phyloP scores from a whole-genome alignment of 176 grass and related monocot species.

The Triticum urartu region DNA sequence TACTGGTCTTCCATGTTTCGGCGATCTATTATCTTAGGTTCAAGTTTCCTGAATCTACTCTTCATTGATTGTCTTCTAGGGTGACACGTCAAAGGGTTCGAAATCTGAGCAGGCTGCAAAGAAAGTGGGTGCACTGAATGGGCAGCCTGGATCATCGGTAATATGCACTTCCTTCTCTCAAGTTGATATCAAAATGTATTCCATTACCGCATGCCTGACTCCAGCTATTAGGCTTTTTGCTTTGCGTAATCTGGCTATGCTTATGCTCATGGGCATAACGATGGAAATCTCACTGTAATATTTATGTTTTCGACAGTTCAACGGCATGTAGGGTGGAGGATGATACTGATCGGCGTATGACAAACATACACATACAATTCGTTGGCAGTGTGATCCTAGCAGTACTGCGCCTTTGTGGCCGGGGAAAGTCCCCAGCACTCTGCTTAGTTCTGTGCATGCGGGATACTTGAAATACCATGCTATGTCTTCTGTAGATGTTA shows the following conservation, averaged over 20 bases:
- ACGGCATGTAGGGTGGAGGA: constrained; percentile 11
- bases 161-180: constrained; percentile 6
- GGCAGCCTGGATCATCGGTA: constrained; percentile 56
- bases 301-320: constrained; percentile 30
- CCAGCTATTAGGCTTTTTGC: background rate
- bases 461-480: too few relatives aligned
- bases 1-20: background rate
- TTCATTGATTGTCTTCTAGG: constrained; percentile 37
- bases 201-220: background rate
- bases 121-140: constrained; percentile 45
- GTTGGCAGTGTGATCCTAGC: background rate
- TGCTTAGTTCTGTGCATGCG: too few relatives aligned
- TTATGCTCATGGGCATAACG: background rate
- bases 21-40: background rate
- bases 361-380: background rate
- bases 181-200: background rate
- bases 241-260: background rate
- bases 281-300: background rate
- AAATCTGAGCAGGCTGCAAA: constrained; percentile 57
- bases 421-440: too few relatives aligned
- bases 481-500: too few relatives aligned
- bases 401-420: background rate
- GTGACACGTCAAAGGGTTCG: constrained; percentile 56
- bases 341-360: background rate
- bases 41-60: constrained; percentile 6